Evolutionary conservation across 1,284 basidiomycete genomes (phyloP).

Genomic region (Cryptococcus maquisensis): DNA sequence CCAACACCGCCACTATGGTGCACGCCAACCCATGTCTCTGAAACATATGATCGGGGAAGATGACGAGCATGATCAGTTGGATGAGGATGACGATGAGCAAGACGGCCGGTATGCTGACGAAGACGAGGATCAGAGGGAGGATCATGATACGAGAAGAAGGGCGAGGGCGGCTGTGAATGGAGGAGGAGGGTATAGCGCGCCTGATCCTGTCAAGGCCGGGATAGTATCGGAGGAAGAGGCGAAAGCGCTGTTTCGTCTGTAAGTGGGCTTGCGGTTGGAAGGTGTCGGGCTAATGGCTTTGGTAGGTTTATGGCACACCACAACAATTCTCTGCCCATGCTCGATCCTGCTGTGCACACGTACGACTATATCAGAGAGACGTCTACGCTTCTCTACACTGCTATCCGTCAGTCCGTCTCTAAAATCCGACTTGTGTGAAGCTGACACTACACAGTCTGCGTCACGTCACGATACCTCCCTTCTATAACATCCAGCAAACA

Average conservation of each 20-base stretch:
- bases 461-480: constrained; percentile 29
- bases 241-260: constrained; percentile 28
- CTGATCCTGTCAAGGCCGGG: constrained; percentile 30
- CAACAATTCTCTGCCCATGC: constrained; percentile 24
- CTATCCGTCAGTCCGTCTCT: constrained; percentile 22
- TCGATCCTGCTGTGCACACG: constrained; percentile 29
- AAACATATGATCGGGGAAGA: constrained; percentile 13
- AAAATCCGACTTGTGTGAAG: neutral
- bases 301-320: constrained; percentile 29
- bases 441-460: constrained; percentile 16
- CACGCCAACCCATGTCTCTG: constrained; percentile 10
- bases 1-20: neutral
- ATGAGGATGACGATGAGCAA: constrained; percentile 14
- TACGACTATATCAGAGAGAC: constrained; percentile 27
- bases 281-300: neutral
- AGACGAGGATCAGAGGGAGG: neutral
- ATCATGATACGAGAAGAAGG: constrained; percentile 2
- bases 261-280: constrained; percentile 4
- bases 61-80: constrained; percentile 20
- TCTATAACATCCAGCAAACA: neutral
- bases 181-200: constrained; percentile 11
- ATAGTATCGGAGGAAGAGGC: constrained; percentile 28
- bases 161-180: neutral
- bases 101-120: neutral
- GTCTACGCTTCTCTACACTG: constrained; percentile 33